Percentiles rank a stretch among this genome's conserved stretches.
Conservation (phyloP, 257 asterid species). For the Osmanthus fragrans region DNA sequence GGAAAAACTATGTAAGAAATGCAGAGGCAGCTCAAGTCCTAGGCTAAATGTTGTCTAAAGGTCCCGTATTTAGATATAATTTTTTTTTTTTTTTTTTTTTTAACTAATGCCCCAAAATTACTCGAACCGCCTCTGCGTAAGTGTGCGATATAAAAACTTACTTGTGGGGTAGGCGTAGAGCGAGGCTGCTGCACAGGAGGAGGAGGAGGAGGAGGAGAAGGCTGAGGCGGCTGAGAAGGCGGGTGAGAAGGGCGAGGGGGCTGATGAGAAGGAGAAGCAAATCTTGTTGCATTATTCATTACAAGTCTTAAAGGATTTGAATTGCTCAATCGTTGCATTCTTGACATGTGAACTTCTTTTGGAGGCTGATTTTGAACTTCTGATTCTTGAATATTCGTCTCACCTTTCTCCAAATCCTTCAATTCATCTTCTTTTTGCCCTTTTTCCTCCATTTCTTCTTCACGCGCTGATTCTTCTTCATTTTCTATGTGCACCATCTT, state of each 20-base stretch:
- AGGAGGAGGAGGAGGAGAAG: conserved; percentile 10
- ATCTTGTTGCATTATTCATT: conserved; percentile 38
- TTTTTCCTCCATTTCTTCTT: conserved; percentile 25
- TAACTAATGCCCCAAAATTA: not conserved
- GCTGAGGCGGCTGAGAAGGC: conserved; percentile 15
- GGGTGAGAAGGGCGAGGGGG: conserved; percentile 34
- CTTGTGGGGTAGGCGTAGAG: conserved; percentile 73
- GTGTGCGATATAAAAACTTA: conserved; percentile 17
- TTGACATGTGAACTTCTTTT: conserved; percentile 53
- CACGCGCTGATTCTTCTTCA: conserved; percentile 27
- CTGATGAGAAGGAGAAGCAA: conserved; percentile 15
- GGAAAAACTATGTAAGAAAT: not conserved
- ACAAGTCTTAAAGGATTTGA: conserved; percentile 85
- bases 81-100: too few relatives aligned
- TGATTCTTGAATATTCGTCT: conserved; percentile 31
- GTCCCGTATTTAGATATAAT: too few relatives aligned
- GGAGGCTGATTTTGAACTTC: conserved; percentile 44
- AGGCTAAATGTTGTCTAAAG: too few relatives aligned
- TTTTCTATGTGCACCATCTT: conserved; percentile 31
- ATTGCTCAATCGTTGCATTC: conserved; percentile 76
- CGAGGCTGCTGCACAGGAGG: conserved; percentile 26
- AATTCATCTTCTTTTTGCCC: not conserved
- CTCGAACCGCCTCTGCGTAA: not conserved
- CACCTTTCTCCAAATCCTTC: conserved; percentile 82
- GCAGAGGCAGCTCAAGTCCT: not conserved